A percentile compares a stretch with the other conserved stretches of the same genome.
phyloP scores from a whole-genome alignment of 441 rosid species.

The Pelargonium fulgidum region DNA sequence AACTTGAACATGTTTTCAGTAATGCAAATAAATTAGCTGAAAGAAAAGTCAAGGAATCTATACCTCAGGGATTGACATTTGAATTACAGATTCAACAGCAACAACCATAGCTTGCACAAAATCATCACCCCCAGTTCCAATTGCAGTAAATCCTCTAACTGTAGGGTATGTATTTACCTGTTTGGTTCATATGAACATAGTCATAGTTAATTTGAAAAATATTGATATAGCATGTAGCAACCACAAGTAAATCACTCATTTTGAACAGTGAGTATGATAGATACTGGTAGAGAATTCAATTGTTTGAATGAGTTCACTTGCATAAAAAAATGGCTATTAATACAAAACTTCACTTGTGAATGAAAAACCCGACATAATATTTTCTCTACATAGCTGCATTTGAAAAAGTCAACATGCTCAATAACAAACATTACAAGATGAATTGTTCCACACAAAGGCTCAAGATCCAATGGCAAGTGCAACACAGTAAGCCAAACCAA shows the following conservation, averaged over 20 bases:
- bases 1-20: background rate
- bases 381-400: background rate
- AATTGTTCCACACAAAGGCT: background rate
- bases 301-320: background rate
- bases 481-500: background rate
- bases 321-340: background rate
- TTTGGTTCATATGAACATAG: constrained; percentile 20
- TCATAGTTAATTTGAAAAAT: no score
- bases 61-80: constrained; percentile 76
- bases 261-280: background rate
- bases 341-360: background rate
- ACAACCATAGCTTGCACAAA: constrained; percentile 94
- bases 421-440: background rate
- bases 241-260: background rate
- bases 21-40: background rate
- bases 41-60: constrained; percentile 6
- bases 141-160: constrained; percentile 88
- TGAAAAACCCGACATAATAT: background rate
- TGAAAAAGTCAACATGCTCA: background rate
- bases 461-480: background rate
- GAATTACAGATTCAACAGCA: constrained; percentile 93
- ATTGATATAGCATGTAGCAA: background rate
- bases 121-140: constrained; percentile 95
- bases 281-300: background rate
- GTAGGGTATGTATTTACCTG: constrained; percentile 91